Percentiles rank a stretch among this genome's conserved stretches.
Conservation (phyloP, 1,284 basidiomycete genomes). For the Ganoderma sp. region DNA sequence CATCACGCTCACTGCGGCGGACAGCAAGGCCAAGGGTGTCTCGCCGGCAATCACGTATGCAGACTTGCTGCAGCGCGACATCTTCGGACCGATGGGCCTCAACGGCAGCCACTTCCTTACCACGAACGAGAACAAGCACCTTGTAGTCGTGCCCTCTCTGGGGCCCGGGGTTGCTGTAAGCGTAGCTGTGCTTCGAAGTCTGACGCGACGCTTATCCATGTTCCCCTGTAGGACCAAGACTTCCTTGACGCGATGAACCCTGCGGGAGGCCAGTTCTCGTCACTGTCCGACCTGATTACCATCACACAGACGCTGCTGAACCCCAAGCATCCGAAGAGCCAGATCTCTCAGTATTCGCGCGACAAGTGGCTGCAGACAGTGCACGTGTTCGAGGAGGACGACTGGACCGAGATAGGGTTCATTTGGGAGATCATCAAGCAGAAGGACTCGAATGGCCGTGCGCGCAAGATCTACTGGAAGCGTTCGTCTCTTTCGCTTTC, state of each 20-base stretch:
- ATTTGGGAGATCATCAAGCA: constrained; percentile 55
- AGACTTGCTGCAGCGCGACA: constrained; percentile 50
- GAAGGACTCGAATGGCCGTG: constrained; percentile 43
- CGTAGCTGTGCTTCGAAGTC: too few species aligned
- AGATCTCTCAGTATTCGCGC: constrained; percentile 45
- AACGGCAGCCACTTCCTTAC: constrained; percentile 34
- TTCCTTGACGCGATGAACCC: constrained; percentile 51
- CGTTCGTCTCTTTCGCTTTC: constrained; percentile 8
- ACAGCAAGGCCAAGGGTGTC: constrained; percentile 35
- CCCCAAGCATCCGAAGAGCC: constrained; percentile 43
- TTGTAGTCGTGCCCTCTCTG: constrained; percentile 30
- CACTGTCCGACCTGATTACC: constrained; percentile 49
- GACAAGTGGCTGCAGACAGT: constrained; percentile 52
- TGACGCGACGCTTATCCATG: too few species aligned
- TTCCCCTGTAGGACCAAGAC: constrained; percentile 43
- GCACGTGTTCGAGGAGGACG: constrained; percentile 45
- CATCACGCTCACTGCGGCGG: constrained; percentile 43
- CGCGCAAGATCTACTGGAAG: constrained; percentile 47
- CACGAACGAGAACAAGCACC: constrained; percentile 30
- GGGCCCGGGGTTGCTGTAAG: constrained; percentile 31
- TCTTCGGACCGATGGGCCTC: constrained; percentile 34
- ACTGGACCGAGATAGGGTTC: constrained; percentile 50
- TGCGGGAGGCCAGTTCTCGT: constrained; percentile 55
- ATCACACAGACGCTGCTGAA: constrained; percentile 52
- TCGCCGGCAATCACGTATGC: constrained; percentile 44